Conservation (phyloP, 768 basidiomycete species). For the Macrolepiota fuliginosa region DNA sequence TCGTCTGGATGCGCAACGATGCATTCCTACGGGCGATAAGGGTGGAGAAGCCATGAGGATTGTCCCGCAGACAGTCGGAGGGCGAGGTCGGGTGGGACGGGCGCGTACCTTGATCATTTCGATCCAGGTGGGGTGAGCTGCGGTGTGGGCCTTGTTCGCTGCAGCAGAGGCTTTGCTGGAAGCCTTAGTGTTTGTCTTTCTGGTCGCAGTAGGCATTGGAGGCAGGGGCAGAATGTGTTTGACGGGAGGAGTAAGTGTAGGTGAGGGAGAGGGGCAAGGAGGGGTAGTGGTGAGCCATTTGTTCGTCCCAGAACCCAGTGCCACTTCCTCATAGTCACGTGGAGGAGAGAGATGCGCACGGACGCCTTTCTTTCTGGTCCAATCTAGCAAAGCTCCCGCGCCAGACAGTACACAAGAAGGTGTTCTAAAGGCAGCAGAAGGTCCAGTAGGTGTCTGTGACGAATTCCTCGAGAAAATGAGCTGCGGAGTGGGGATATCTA, state of each 20-base stretch:
- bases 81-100: constrained; percentile 12
- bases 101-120: constrained; percentile 75
- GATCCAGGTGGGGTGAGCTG: constrained; percentile 64
- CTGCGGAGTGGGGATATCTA: constrained; percentile 4
- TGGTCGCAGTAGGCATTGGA: constrained; percentile 27
- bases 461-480: background rate
- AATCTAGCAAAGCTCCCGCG: constrained; percentile 6
- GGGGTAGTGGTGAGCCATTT: constrained; percentile 19
- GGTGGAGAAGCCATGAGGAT: constrained; percentile 32
- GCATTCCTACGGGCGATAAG: constrained; percentile 50
- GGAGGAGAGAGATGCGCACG: constrained; percentile 24
- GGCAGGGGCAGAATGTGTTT: constrained; percentile 6
- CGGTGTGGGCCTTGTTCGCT: constrained; percentile 33
- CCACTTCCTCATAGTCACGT: constrained; percentile 25
- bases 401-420: constrained; percentile 3
- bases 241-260: constrained; percentile 13
- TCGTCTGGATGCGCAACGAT: constrained; percentile 72
- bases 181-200: constrained; percentile 38
- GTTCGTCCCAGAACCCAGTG: constrained; percentile 22
- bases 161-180: constrained; percentile 31
- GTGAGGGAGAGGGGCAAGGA: constrained; percentile 18
- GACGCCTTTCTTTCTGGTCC: constrained; percentile 19
- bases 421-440: background rate
- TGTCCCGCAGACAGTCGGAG: constrained; percentile 10
- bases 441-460: constrained; percentile 7